A percentile compares a stretch with the other conserved stretches of the same genome.
These are phyloP conservation scores for Ceratonia siliqua DNA, from an alignment of 306 rosid species.

Conservation along the genomic window DNA sequence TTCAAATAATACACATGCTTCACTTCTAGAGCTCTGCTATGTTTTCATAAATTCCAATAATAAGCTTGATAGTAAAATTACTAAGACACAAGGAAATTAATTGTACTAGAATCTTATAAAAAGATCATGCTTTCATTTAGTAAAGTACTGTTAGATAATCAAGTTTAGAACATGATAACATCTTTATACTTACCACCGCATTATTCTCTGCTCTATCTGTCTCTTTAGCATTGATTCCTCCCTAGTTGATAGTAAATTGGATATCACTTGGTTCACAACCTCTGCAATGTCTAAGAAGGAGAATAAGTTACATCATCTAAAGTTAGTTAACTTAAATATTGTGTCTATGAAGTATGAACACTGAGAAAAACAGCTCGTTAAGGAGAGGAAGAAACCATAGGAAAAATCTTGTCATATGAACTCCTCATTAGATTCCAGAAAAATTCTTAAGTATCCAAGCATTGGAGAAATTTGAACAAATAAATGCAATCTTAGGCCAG, in stretches of 20 bases:
- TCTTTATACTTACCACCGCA: not conserved
- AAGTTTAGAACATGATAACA: not conserved
- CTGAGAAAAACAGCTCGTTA: not conserved
- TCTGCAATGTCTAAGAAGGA: slow-evolving; percentile 15
- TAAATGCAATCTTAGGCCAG: not conserved
- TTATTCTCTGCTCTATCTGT: not conserved
- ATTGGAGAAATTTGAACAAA: not conserved
- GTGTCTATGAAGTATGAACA: not conserved
- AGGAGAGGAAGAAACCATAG: not conserved
- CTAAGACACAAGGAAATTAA: not conserved
- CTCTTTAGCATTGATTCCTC: not conserved
- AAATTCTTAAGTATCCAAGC: not conserved
- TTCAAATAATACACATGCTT: not conserved
- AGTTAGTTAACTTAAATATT: not conserved
- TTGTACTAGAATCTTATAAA: not conserved
- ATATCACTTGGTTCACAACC: not conserved
- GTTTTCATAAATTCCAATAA: not conserved
- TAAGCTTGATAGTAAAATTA: not conserved
- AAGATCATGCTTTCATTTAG: not conserved
- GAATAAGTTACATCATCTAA: not conserved
- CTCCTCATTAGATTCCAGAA: not conserved
- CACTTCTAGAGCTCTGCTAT: not conserved
- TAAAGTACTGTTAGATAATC: not conserved
- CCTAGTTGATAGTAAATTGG: not conserved
- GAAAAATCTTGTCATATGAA: not conserved